These are phyloP conservation scores for Kandelia obovata DNA, from an alignment of 345 rosid species.

Conservation along the genomic window DNA sequence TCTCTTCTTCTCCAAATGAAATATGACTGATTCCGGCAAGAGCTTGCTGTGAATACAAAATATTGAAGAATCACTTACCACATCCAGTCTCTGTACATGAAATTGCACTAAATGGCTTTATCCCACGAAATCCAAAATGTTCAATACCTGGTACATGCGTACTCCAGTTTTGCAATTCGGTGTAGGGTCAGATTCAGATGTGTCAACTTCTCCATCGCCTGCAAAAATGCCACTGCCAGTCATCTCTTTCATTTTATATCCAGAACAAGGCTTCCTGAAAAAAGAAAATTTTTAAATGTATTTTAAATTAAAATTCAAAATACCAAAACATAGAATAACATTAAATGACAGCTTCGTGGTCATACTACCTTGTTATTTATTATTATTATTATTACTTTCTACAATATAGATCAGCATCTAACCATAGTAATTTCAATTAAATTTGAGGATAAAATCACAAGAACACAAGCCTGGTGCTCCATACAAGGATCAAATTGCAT, in stretches of 20 bases:
- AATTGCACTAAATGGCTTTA: too few relatives aligned
- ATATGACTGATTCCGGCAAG: slow-evolving; percentile 88
- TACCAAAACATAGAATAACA: too few relatives aligned
- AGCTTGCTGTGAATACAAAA: slow-evolving; percentile 54
- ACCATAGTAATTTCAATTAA: too few relatives aligned
- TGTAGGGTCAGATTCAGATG: slow-evolving; percentile 45
- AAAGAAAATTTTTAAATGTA: slow-evolving; percentile 6
- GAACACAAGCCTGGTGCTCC: too few relatives aligned
- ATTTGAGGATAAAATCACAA: too few relatives aligned
- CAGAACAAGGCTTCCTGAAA: slow-evolving; percentile 89
- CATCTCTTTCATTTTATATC: slow-evolving; percentile 88
- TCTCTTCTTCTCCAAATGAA: slow-evolving; percentile 83
- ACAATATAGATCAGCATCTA: too few relatives aligned
- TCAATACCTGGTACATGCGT: slow-evolving; percentile 77
- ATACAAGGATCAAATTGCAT: too few relatives aligned
- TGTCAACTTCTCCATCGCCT: slow-evolving; percentile 50
- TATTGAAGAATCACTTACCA: slow-evolving; percentile 2
- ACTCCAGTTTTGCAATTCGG: slow-evolving; percentile 53
- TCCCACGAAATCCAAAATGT: neutral
- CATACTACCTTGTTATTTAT: too few relatives aligned
- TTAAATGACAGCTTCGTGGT: too few relatives aligned
- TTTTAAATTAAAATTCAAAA: too few relatives aligned
- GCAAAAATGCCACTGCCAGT: slow-evolving; percentile 93
- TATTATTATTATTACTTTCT: too few relatives aligned
- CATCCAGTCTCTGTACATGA: neutral